These are phyloP conservation scores for Podospora didyma DNA, from an alignment of 495 filamentous ascomycete species.

Conservation along the genomic window DNA sequence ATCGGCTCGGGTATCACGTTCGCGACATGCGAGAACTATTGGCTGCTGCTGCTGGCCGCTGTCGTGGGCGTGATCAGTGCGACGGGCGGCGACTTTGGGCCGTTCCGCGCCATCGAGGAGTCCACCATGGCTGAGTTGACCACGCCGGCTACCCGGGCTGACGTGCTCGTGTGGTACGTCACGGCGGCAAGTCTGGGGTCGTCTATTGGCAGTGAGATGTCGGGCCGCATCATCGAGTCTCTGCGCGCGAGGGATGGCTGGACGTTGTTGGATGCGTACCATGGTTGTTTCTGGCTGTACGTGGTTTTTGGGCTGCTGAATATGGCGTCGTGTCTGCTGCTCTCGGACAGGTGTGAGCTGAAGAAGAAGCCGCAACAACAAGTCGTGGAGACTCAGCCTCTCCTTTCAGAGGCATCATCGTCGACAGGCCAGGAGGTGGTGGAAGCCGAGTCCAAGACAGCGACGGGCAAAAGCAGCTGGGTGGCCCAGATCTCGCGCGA, in stretches of 20 bases:
- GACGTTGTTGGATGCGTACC: constrained; percentile 34
- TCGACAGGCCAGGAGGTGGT: neutral
- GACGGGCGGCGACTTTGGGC: constrained; percentile 72
- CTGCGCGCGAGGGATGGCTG: constrained; percentile 28
- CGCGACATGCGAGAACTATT: constrained; percentile 64
- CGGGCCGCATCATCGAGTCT: constrained; percentile 35
- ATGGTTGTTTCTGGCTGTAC: constrained; percentile 37
- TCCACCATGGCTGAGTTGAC: constrained; percentile 73
- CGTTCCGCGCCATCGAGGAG: constrained; percentile 83
- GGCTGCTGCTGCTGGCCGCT: constrained; percentile 68
- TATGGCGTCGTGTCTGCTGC: constrained; percentile 21
- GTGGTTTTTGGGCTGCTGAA: constrained; percentile 33
- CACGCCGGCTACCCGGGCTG: constrained; percentile 54
- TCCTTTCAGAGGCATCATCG: too few species aligned
- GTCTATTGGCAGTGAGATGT: constrained; percentile 29
- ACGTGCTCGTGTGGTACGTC: constrained; percentile 83
- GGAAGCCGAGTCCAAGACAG: neutral
- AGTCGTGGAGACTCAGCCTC: constrained; percentile 7
- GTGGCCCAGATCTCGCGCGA: constrained; percentile 53
- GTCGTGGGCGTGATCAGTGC: constrained; percentile 82
- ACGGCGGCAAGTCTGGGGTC: constrained; percentile 37
- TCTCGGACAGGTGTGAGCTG: constrained; percentile 36
- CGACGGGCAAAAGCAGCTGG: constrained; percentile 10
- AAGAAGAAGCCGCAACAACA: constrained; percentile 6
- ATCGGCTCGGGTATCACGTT: constrained; percentile 62